A percentile compares a stretch with the other conserved stretches of the same genome.
These are phyloP conservation scores for Penicillium mononematosum DNA, from an alignment of 495 filamentous ascomycete genomes.

Conservation along the genomic window DNA sequence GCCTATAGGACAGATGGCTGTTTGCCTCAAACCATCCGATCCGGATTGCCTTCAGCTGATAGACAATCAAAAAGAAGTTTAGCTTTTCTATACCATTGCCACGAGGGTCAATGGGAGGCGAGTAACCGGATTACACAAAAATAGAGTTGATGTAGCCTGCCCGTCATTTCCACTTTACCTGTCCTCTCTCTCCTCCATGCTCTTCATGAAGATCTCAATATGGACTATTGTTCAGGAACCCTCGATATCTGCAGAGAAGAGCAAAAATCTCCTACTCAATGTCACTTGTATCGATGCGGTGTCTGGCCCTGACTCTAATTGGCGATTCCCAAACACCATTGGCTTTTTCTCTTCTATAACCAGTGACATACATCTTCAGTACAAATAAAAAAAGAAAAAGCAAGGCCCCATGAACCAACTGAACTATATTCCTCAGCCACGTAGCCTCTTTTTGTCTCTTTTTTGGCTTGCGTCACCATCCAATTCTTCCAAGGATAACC, in stretches of 20 bases:
- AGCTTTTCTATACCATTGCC: constrained; percentile 10
- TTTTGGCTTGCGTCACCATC: constrained; percentile 10
- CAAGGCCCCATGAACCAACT: not conserved
- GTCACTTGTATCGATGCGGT: constrained; percentile 7
- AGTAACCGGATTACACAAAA: constrained; percentile 20
- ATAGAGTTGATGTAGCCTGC: constrained; percentile 31
- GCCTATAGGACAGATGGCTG: not conserved
- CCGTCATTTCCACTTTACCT: constrained; percentile 18
- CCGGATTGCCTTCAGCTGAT: not conserved
- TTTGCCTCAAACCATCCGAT: not conserved
- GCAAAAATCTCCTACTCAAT: not conserved
- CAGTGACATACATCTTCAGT: constrained; percentile 1
- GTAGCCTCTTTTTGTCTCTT: not conserved
- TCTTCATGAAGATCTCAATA: constrained; percentile 2
- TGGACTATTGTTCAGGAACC: constrained; percentile 6
- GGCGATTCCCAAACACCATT: not conserved
- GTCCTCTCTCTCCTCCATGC: constrained; percentile 5
- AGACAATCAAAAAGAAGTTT: not conserved
- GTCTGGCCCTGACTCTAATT: not conserved
- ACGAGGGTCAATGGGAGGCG: constrained; percentile 14
- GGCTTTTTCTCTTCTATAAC: not conserved
- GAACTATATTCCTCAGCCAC: not conserved
- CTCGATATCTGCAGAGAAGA: constrained; percentile 18
- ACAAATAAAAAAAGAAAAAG: not conserved
- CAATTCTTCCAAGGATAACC: constrained; percentile 6